Conservation (phyloP, 139 green algal genomes). For the Haematococcus sp. region DNA sequence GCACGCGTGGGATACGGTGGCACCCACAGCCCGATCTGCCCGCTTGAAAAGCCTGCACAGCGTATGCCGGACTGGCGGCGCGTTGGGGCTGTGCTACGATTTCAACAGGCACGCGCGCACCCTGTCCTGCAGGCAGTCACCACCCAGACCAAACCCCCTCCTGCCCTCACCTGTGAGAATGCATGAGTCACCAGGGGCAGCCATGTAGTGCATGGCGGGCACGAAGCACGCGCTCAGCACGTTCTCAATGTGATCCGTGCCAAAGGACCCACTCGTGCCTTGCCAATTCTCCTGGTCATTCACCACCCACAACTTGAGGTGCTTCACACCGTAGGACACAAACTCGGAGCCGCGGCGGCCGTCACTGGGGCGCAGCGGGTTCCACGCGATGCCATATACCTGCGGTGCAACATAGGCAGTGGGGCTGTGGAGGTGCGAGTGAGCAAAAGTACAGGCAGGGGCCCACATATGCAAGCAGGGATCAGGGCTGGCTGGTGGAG, state of each 20-base stretch:
- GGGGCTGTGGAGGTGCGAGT: no score
- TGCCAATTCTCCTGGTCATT: slow-evolving; percentile 30
- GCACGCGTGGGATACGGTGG: slow-evolving; percentile 52
- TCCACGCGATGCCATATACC: slow-evolving; percentile 57
- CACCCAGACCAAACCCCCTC: no score
- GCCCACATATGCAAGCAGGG: no score
- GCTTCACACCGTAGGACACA: slow-evolving; percentile 60
- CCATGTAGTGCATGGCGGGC: slow-evolving; percentile 44
- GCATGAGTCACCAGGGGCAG: slow-evolving; percentile 47
- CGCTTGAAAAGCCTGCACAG: no score
- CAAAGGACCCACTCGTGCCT: slow-evolving; percentile 34
- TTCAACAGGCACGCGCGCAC: no score
- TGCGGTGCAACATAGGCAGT: no score
- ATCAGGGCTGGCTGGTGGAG: no score
- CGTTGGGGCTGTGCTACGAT: no score
- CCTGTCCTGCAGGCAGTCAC: no score
- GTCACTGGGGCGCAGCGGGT: slow-evolving; percentile 32
- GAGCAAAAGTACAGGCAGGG: no score
- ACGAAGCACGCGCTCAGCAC: slow-evolving; percentile 48
- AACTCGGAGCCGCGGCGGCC: slow-evolving; percentile 51
- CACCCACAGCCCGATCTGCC: slow-evolving; percentile 54
- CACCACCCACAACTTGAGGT: slow-evolving; percentile 59
- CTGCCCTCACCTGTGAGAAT: slow-evolving; percentile 51
- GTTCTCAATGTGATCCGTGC: slow-evolving; percentile 43
- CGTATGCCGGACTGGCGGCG: no score